Base-by-base conservation (phyloP, 306 rosid species). In the Pyrus communis region DNA sequence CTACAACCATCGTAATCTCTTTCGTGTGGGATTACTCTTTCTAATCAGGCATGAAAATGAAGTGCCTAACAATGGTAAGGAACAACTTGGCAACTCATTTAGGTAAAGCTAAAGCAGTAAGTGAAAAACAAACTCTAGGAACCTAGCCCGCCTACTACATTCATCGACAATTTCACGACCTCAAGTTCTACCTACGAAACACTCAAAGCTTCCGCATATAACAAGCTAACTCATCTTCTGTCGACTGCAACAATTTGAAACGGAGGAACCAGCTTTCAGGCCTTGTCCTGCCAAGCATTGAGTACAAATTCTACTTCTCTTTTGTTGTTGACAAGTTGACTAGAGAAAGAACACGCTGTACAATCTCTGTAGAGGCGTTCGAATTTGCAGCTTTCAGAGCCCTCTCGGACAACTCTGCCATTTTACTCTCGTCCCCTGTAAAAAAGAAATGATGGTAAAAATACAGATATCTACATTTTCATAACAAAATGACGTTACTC, bases 351-450 rank as follows among this genome's bases (percentile, higher is more conserved):
- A 91, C 78, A 65, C 84, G 95, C 23, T 84, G 85, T 19, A 80
- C 90, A 78, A 91, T 91, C 79, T 85, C 87, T 12, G 79, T 79
- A 18, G 91, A 79, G 82, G 95, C 95, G 75, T 88, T 81, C 43
- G 80, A 86, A 25, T 85, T 87, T 74, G 93, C 91, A 73, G 87
- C 83, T 81, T 86, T 87, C 52, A 89, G 79, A 67, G 95, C 91
- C 89, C 93, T 91, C 80, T 85, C 93, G 23, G 91, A 86, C 95
- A 89, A 84, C 46, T 85, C 95, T 70, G 85, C 84, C 93, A 88
- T 86, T 82, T 82, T 88, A 67, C 54, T 77, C 84, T 84, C 86
- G 66, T 89, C 90, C 82, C 89, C 95, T 89, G 64, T 60, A 67
- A 62, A 64, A 81, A 30, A 49, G 21, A 78, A 22, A 67, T 27